Evolutionary conservation across 306 rosid species (phyloP).

Genomic region (Luffa aegyptiaca): DNA sequence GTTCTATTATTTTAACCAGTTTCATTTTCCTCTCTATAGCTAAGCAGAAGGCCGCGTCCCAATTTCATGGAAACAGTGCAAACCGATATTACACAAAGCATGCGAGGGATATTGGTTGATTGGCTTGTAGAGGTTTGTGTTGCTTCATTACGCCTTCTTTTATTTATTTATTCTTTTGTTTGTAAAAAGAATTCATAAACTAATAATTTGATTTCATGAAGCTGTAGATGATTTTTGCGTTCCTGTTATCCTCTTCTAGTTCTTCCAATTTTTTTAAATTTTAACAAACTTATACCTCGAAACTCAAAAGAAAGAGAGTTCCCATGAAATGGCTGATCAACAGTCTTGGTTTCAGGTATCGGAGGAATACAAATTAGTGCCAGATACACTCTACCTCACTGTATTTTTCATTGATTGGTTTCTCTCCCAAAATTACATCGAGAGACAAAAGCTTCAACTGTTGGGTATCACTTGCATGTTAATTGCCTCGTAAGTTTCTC

Average conservation of each 20-base stretch:
- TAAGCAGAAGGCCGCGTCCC: conserved; percentile 57
- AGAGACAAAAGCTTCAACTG: conserved; percentile 73
- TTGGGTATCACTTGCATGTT: conserved; percentile 94
- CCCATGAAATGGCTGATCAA: background rate
- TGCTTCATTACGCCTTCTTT: background rate
- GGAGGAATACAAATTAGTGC: conserved; percentile 66
- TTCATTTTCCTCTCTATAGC: conserved; percentile 28
- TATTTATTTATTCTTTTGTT: background rate
- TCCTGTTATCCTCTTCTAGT: background rate
- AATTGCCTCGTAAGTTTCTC: conserved; percentile 75
- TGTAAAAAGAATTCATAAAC: background rate
- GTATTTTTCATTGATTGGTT: conserved; percentile 75
- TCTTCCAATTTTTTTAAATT: background rate
- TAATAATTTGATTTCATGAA: background rate
- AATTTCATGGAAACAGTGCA: conserved; percentile 61
- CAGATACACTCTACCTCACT: conserved; percentile 78
- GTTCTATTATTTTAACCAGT: background rate
- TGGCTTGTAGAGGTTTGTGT: conserved; percentile 94
- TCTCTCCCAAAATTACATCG: conserved; percentile 60
- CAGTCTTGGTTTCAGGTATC: conserved; percentile 54
- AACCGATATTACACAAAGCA: conserved; percentile 65
- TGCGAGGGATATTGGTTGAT: conserved; percentile 86
- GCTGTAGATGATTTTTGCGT: background rate
- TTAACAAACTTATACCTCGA: background rate
- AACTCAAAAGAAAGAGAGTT: background rate